A percentile compares a stretch with the other conserved stretches of the same genome.
Conservation (phyloP, 768 basidiomycete genomes). For the Tubosaeta brunneosetosa region DNA sequence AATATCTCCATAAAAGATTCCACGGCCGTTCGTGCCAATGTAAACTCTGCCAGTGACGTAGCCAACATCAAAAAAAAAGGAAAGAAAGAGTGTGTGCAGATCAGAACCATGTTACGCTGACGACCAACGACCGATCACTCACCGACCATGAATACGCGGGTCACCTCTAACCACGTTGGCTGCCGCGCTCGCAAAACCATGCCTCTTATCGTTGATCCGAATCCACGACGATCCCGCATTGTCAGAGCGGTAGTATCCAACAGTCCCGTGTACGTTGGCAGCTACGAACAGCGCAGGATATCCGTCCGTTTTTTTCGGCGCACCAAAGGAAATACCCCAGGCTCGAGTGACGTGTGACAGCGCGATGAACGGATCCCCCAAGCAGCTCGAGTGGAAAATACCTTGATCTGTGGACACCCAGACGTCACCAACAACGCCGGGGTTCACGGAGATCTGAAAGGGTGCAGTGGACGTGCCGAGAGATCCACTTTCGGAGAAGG, state of each 20-base stretch:
- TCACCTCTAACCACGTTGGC: conserved; percentile 43
- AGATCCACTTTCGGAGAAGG: conserved; percentile 31
- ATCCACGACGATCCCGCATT: conserved; percentile 54
- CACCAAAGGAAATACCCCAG: conserved; percentile 7
- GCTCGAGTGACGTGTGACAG: not conserved
- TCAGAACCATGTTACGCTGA: not conserved
- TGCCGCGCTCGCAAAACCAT: conserved; percentile 52
- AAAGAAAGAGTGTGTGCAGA: not conserved
- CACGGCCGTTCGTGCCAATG: conserved; percentile 12
- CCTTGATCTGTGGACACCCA: conserved; percentile 11
- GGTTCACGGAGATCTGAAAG: conserved; percentile 8
- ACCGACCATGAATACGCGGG: conserved; percentile 12
- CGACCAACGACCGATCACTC: not conserved
- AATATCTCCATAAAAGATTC: conserved; percentile 9
- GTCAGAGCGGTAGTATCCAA: conserved; percentile 45
- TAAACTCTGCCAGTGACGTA: conserved; percentile 4
- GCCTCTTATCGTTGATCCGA: conserved; percentile 51
- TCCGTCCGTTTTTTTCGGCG: not conserved
- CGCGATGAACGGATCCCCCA: not conserved
- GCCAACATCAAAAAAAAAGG: not conserved
- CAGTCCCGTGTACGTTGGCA: not conserved
- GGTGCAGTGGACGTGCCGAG: conserved; percentile 6
- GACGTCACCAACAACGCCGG: conserved; percentile 3
- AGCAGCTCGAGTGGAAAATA: conserved; percentile 2
- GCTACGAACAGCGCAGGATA: conserved; percentile 7